Conservation (phyloP, 2,329 filamentous ascomycete species). For the Xylariomycetidae sp. region DNA sequence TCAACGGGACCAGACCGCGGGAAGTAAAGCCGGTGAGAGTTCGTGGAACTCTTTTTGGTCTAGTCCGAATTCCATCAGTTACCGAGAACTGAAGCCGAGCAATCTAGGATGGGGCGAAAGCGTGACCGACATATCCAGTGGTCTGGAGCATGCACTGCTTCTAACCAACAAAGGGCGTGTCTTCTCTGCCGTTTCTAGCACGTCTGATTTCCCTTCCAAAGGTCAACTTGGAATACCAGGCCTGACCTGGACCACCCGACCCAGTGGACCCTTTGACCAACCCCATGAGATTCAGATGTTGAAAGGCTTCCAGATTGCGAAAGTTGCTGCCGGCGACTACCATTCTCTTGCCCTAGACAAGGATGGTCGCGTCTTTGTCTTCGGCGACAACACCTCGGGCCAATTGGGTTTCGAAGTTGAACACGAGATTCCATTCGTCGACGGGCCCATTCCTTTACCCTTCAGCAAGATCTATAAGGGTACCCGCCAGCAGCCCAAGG, state of each 20-base stretch:
- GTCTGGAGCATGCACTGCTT: conserved; percentile 80
- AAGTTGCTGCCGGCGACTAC: conserved; percentile 79
- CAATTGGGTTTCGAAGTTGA: conserved; percentile 80
- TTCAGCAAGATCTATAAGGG: conserved; percentile 69
- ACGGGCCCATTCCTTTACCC: conserved; percentile 67
- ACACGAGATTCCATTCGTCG: conserved; percentile 55
- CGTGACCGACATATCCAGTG: conserved; percentile 68
- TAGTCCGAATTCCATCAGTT: conserved; percentile 51
- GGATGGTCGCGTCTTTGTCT: conserved; percentile 74
- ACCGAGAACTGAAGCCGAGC: conserved; percentile 65
- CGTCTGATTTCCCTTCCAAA: conserved; percentile 69
- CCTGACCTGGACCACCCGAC: conserved; percentile 73
- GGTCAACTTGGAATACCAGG: conserved; percentile 87
- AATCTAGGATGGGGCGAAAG: conserved; percentile 65
- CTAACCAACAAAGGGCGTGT: conserved; percentile 81
- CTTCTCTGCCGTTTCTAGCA: conserved; percentile 81
- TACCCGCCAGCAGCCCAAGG: conserved; percentile 56
- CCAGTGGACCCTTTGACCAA: conserved; percentile 72
- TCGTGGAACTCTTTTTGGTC: conserved; percentile 75
- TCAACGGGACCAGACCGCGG: conserved; percentile 62
- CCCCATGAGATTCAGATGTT: conserved; percentile 74
- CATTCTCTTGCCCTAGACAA: conserved; percentile 78
- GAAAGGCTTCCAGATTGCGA: conserved; percentile 63
- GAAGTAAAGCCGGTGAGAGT: conserved; percentile 58
- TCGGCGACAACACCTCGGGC: conserved; percentile 88